A percentile compares a stretch with the other conserved stretches of the same genome.
phyloP scores from a whole-genome alignment of 1,139 yeast species.

The Lizanozyma gosingica region DNA sequence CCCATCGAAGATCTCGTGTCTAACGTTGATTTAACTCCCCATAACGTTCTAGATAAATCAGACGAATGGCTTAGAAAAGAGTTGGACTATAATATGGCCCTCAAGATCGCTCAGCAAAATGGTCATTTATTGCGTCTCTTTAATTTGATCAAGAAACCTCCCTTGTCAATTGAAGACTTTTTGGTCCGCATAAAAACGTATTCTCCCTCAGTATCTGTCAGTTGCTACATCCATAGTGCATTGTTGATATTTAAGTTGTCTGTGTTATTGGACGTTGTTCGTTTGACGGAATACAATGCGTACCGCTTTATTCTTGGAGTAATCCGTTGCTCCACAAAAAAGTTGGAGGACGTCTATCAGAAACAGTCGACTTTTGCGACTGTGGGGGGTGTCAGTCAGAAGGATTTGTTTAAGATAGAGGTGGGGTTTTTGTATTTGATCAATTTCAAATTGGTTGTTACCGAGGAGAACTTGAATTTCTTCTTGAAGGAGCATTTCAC shows the following conservation, averaged over 20 bases:
- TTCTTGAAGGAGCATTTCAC: slow-evolving; percentile 23
- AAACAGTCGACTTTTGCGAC: slow-evolving; percentile 35
- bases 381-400: slow-evolving; percentile 34
- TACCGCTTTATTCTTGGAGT: slow-evolving; percentile 33
- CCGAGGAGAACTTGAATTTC: slow-evolving; percentile 24
- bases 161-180: slow-evolving; percentile 27
- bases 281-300: slow-evolving; percentile 25
- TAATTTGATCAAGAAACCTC: slow-evolving; percentile 27
- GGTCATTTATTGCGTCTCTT: slow-evolving; percentile 24
- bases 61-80: slow-evolving; percentile 13
- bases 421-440: slow-evolving; percentile 33
- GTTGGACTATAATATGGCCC: slow-evolving; percentile 10
- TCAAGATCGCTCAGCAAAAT: slow-evolving; percentile 15
- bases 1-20: slow-evolving; percentile 19
- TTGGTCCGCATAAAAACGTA: slow-evolving; percentile 32
- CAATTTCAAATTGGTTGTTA: slow-evolving; percentile 31
- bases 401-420: slow-evolving; percentile 32
- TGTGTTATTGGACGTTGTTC: slow-evolving; percentile 24
- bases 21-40: slow-evolving; percentile 9
- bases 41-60: not conserved
- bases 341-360: slow-evolving; percentile 36
- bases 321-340: slow-evolving; percentile 37
- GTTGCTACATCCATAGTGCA: slow-evolving; percentile 34
- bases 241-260: slow-evolving; percentile 29
- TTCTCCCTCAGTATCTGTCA: slow-evolving; percentile 32